Conservation (phyloP, 768 basidiomycete species). For the Tylopilus felleus region DNA sequence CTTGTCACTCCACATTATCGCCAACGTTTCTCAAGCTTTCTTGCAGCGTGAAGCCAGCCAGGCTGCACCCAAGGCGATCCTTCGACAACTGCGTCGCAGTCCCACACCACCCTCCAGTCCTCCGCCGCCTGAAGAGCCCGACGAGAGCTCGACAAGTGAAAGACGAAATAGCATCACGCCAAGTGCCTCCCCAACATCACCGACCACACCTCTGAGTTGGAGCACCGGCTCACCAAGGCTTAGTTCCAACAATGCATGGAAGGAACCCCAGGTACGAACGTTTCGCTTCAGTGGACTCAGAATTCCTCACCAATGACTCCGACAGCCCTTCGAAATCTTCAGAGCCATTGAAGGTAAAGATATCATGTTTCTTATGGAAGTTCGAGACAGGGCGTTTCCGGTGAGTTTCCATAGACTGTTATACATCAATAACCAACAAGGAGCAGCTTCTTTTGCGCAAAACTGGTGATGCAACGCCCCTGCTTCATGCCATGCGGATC, state of each 20-base stretch:
- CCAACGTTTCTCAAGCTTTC: conserved; percentile 48
- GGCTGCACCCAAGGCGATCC: conserved; percentile 54
- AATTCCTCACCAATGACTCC: not conserved
- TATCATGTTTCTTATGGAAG: conserved; percentile 77
- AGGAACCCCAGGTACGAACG: conserved; percentile 48
- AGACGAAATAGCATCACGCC: conserved; percentile 17
- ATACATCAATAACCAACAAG: not conserved
- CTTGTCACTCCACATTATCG: conserved; percentile 9
- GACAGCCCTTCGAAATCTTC: conserved; percentile 64
- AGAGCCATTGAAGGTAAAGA: conserved; percentile 85
- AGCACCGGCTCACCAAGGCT: conserved; percentile 13
- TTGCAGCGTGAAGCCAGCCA: conserved; percentile 67
- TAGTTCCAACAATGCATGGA: conserved; percentile 36
- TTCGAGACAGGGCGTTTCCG: conserved; percentile 75
- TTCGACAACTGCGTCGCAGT: conserved; percentile 49
- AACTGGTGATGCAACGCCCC: conserved; percentile 80
- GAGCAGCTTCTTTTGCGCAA: conserved; percentile 74
- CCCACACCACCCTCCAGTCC: conserved; percentile 36
- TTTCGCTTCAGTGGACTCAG: not conserved
- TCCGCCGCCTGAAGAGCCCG: conserved; percentile 19
- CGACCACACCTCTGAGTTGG: conserved; percentile 14
- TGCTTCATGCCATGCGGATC: conserved; percentile 87
- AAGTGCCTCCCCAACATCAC: conserved; percentile 22
- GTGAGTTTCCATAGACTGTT: conserved; percentile 40
- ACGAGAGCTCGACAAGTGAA: conserved; percentile 7